These are phyloP conservation scores for Neoboletus magnificus DNA, from an alignment of 768 basidiomycete genomes.

Conservation along the genomic window DNA sequence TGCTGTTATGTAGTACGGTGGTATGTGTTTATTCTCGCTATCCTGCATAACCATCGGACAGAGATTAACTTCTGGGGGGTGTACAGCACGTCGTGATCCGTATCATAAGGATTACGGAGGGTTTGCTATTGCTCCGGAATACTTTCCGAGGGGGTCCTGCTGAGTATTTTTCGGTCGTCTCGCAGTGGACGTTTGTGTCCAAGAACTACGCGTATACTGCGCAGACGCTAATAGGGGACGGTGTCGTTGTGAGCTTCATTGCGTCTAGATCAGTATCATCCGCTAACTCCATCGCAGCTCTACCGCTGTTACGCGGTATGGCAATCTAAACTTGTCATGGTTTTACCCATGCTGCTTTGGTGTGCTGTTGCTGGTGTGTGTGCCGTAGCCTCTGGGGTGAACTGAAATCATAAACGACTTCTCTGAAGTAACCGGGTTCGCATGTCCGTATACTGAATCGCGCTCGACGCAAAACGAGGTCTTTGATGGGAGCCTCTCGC, in stretches of 20 bases:
- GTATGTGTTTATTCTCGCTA: background rate
- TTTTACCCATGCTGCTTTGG: background rate
- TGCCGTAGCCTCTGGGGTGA: background rate
- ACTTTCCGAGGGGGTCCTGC: background rate
- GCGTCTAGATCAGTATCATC: background rate
- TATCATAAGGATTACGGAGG: background rate
- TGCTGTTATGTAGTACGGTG: background rate
- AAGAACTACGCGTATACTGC: background rate
- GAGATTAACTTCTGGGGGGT: background rate
- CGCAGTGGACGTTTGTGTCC: background rate
- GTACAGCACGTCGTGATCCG: background rate
- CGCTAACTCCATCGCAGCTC: background rate
- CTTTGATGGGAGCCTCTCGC: background rate
- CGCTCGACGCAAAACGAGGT: background rate
- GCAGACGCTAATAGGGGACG: background rate
- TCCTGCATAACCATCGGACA: background rate
- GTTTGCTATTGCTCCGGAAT: background rate
- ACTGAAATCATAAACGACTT: background rate
- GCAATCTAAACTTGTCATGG: background rate
- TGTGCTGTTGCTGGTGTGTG: background rate
- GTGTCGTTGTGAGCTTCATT: background rate
- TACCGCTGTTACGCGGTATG: background rate
- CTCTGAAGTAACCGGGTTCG: background rate
- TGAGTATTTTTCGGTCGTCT: background rate
- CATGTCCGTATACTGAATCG: background rate